Conservation (phyloP, 2,329 filamentous ascomycete genomes). For the Cladosporium velox region DNA sequence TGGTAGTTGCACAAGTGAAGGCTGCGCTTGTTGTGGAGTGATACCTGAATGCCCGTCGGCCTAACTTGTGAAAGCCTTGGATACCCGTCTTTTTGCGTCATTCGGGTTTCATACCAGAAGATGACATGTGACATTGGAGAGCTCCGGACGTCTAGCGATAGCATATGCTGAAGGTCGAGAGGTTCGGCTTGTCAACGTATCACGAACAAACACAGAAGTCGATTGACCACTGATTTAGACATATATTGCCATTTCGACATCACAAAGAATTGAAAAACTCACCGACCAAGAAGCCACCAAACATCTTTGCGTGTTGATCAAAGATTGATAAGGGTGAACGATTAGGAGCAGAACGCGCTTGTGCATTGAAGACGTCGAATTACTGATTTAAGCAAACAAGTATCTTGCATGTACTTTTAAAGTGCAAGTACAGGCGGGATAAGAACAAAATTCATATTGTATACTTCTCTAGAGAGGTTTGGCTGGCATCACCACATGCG, state of each 20-base stretch:
- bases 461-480: neutral
- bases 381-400: neutral
- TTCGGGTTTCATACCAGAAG: neutral
- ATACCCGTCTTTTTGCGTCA: neutral
- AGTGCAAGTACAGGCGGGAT: neutral
- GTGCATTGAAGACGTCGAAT: neutral
- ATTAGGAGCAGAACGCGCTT: neutral
- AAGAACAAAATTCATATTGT: neutral
- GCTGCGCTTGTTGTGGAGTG: slow-evolving; percentile 1
- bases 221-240: neutral
- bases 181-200: neutral
- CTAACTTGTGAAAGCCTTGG: neutral
- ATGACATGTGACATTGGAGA: neutral
- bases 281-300: slow-evolving; percentile 12
- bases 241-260: neutral
- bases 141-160: neutral
- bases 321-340: neutral
- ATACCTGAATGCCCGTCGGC: neutral
- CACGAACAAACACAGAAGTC: neutral
- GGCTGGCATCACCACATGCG: neutral
- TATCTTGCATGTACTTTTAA: neutral
- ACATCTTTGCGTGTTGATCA: neutral
- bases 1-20: slow-evolving; percentile 4
- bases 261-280: neutral
- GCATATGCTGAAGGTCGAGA: neutral